phyloP scores from a whole-genome alignment of 2,329 filamentous ascomycete species.

The Colletotrichum sp. region DNA sequence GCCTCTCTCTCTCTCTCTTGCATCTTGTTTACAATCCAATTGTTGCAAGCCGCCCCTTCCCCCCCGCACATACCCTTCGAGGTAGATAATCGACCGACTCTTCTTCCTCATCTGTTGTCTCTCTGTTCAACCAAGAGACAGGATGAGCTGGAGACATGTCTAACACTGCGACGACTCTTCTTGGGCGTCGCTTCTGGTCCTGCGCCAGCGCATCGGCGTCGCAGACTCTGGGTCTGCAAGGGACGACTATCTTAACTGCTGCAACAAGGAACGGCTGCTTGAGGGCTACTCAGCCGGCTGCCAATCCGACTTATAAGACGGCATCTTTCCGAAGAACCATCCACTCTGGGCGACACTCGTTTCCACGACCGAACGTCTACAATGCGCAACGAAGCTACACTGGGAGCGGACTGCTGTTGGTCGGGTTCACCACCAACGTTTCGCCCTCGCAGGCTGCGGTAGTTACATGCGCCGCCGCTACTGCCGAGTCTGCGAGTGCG shows the following conservation, averaged over 20 bases:
- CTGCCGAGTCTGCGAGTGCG: constrained; percentile 38
- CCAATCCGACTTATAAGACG: not conserved
- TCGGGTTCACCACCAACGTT: constrained; percentile 46
- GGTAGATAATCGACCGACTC: not conserved
- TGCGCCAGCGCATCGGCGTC: constrained; percentile 24
- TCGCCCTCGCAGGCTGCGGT: constrained; percentile 42
- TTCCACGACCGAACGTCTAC: constrained; percentile 23
- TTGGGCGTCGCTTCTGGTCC: constrained; percentile 38
- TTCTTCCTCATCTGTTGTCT: not conserved
- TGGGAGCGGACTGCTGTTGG: constrained; percentile 58
- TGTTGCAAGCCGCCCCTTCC: not conserved
- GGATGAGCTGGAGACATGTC: constrained; percentile 47
- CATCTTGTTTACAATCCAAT: not conserved
- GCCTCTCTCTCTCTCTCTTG: not conserved
- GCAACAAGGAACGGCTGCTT: not conserved
- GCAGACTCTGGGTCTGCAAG: constrained; percentile 16
- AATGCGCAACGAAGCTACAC: constrained; percentile 57
- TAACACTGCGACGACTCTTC: constrained; percentile 34
- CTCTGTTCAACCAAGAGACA: constrained; percentile 20
- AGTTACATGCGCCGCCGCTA: constrained; percentile 39
- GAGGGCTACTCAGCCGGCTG: not conserved
- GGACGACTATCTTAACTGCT: not conserved
- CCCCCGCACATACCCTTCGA: not conserved
- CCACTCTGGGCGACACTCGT: constrained; percentile 4
- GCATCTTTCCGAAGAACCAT: constrained; percentile 3